Percentiles rank a stretch among this genome's conserved stretches.
These are phyloP conservation scores for Tylopilus subfusipes DNA, from an alignment of 768 basidiomycete genomes.

Conservation along the genomic window DNA sequence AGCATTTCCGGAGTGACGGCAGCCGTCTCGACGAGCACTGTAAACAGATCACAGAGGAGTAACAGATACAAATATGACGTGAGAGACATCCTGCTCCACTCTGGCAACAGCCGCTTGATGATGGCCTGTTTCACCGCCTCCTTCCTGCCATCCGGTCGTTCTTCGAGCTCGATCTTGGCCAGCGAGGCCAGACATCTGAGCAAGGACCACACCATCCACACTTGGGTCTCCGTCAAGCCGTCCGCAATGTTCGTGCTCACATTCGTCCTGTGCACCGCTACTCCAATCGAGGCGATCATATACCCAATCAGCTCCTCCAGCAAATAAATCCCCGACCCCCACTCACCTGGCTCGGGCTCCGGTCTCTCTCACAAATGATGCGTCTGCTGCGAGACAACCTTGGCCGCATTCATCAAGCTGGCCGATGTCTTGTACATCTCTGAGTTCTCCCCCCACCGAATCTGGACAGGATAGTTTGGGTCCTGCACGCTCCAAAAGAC, in stretches of 20 bases:
- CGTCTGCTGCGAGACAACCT: constrained; percentile 80
- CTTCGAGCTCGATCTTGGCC: constrained; percentile 65
- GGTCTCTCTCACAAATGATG: constrained; percentile 75
- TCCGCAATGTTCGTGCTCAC: constrained; percentile 56
- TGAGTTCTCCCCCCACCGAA: constrained; percentile 50
- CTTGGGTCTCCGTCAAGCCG: constrained; percentile 62
- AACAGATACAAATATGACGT: constrained; percentile 82
- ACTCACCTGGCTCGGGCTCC: constrained; percentile 67
- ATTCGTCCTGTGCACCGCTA: constrained; percentile 68
- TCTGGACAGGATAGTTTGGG: constrained; percentile 55
- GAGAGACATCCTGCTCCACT: constrained; percentile 85
- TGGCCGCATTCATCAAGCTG: constrained; percentile 74
- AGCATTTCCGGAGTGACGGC: constrained; percentile 88
- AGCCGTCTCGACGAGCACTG: constrained; percentile 85
- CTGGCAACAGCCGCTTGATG: constrained; percentile 84
- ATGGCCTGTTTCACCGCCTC: constrained; percentile 80
- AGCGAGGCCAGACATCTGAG: constrained; percentile 66
- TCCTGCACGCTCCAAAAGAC: constrained; percentile 88
- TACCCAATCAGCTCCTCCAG: constrained; percentile 91
- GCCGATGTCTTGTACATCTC: constrained; percentile 81
- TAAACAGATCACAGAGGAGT: constrained; percentile 86
- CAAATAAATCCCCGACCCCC: constrained; percentile 84
- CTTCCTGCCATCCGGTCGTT: constrained; percentile 66
- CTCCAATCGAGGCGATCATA: constrained; percentile 79
- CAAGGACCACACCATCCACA: constrained; percentile 73